These are phyloP conservation scores for Colletotrichum tropicale DNA, from an alignment of 2,329 filamentous ascomycete species.

Conservation along the genomic window DNA sequence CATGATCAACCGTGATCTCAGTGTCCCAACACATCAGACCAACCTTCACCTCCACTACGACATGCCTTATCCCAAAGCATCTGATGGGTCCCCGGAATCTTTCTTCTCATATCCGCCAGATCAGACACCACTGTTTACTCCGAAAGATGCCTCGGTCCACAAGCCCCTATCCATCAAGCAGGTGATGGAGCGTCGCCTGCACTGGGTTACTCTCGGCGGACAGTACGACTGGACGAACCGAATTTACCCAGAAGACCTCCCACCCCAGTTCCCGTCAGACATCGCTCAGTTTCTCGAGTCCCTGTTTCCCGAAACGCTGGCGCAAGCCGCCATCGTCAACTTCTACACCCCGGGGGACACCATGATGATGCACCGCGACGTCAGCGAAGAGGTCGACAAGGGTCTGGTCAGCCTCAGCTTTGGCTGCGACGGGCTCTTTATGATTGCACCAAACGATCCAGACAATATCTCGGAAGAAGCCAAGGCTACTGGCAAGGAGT, in stretches of 20 bases:
- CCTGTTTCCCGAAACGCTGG: slow-evolving; percentile 77
- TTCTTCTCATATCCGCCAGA: slow-evolving; percentile 59
- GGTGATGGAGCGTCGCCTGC: slow-evolving; percentile 79
- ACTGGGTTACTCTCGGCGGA: slow-evolving; percentile 93
- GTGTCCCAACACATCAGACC: slow-evolving; percentile 76
- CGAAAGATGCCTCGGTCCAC: slow-evolving; percentile 77
- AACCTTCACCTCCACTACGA: slow-evolving; percentile 88
- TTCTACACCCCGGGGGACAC: slow-evolving; percentile 91
- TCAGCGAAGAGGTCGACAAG: slow-evolving; percentile 81
- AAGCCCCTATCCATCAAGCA: slow-evolving; percentile 72
- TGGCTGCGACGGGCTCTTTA: slow-evolving; percentile 89
- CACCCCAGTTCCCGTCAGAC: slow-evolving; percentile 77
- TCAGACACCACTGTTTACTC: slow-evolving; percentile 60
- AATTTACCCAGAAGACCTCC: slow-evolving; percentile 71
- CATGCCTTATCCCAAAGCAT: slow-evolving; percentile 58
- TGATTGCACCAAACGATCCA: slow-evolving; percentile 68
- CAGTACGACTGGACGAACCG: slow-evolving; percentile 97
- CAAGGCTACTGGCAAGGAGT: slow-evolving; percentile 42
- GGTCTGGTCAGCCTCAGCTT: slow-evolving; percentile 86
- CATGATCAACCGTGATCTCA: slow-evolving; percentile 79
- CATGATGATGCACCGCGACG: slow-evolving; percentile 90
- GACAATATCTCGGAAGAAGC: slow-evolving; percentile 25
- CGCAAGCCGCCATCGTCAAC: slow-evolving; percentile 93
- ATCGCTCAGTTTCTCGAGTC: slow-evolving; percentile 69
- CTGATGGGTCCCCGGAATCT: slow-evolving; percentile 34